phyloP scores from a whole-genome alignment of 306 rosid species.

The Ziziphus jujuba region DNA sequence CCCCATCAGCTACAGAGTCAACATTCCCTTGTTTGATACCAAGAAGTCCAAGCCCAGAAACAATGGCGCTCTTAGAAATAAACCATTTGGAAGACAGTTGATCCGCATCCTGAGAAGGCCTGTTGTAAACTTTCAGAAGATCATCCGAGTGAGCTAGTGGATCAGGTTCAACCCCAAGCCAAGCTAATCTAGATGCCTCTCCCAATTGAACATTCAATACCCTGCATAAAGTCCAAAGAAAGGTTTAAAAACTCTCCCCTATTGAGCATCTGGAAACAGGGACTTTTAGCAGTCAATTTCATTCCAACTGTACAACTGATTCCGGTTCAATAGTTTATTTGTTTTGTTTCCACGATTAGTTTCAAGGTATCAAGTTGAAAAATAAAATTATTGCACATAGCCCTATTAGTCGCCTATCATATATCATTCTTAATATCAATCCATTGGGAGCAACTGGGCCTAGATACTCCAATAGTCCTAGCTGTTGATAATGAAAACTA shows the following conservation, averaged over 20 bases:
- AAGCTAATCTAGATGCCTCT: slow-evolving; percentile 86
- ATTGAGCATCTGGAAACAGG: neutral
- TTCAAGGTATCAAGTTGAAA: too few species aligned
- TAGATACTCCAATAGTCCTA: too few species aligned
- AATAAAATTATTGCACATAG: too few species aligned
- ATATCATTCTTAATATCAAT: too few species aligned
- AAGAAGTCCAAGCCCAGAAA: slow-evolving; percentile 96
- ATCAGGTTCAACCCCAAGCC: slow-evolving; percentile 98
- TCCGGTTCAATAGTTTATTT: too few species aligned
- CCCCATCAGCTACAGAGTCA: slow-evolving; percentile 45
- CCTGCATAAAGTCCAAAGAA: slow-evolving; percentile 46
- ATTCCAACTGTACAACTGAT: too few species aligned
- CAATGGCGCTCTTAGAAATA: slow-evolving; percentile 83
- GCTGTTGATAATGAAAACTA: too few species aligned
- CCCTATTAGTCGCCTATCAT: too few species aligned
- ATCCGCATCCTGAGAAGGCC: slow-evolving; percentile 62
- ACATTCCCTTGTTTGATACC: slow-evolving; percentile 75
- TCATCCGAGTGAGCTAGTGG: slow-evolving; percentile 78
- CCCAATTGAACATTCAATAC: slow-evolving; percentile 79
- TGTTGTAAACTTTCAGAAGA: slow-evolving; percentile 74
- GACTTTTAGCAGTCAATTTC: too few species aligned
- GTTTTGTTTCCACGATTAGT: too few species aligned
- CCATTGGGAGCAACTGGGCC: too few species aligned
- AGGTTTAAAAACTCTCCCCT: slow-evolving; percentile 10
- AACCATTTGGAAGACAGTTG: slow-evolving; percentile 81